Evolutionary conservation across 2,329 filamentous ascomycete genomes (phyloP), one percentile per base, ranked within the genome.

Genomic region (Fusarium metavorans): DNA sequence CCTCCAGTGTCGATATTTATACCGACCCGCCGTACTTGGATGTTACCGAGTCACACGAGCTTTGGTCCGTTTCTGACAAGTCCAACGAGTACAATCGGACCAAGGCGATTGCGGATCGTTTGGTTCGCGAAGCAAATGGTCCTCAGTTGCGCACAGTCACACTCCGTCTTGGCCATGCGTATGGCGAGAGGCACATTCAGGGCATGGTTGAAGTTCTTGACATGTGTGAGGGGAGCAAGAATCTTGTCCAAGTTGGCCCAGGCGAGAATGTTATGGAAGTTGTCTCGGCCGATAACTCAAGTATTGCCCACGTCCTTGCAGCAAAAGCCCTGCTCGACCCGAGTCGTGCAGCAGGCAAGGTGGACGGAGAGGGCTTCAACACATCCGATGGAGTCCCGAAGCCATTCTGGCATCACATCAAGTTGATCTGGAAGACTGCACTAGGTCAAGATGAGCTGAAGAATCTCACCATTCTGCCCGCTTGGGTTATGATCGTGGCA

Each of bases 161-260:
- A 2, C 48, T 85, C 2, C 76, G 81, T 0, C 74, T 81, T 0
- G 79, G 77, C 0, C 76, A 79, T 66, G 77, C 81, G 0, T 84
- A 84, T 62, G 83, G 83, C 18, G 80, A 82, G 58, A 75, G 81
- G 4, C 76, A 79, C 35, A 39, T 76, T 1, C 80, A 82, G 39
- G 78, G 77, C 1, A 69, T 82, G 50, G 71, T 70, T 1, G 76
- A 78, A 27, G 66, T 77, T 5, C 73, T 81, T 3, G 76, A 77
- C 72, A 82, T 84, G 81, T 80, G 84, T 30, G 81, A 81, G 2
- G 78, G 78, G 16, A 82, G 84, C 58, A 78, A 82, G 74, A 79
- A 80, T 1, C 74, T 81, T 13, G 67, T 78, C 6, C 78, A 79
- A 37, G 75, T 82, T 16, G 80, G 80, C 1, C 10, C 50, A 4